Evolutionary conservation across 1,139 yeast genomes (phyloP).

Genomic region (Geotrichum carabidarum): DNA sequence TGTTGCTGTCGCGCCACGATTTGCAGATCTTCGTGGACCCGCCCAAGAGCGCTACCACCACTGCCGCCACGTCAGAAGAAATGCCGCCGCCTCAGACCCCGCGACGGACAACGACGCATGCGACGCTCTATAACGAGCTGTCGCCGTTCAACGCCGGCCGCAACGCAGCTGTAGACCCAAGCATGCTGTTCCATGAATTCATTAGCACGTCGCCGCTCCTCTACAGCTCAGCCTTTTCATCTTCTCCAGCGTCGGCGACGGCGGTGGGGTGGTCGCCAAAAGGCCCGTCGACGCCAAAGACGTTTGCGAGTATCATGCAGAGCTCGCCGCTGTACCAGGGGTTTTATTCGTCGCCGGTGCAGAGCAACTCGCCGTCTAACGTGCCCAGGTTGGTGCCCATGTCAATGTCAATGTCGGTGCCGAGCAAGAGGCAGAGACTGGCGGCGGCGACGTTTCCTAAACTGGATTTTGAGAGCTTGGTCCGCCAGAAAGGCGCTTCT

Average conservation of each 20-base stretch:
- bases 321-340: constrained; percentile 14
- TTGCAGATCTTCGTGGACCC: not conserved
- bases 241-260: not conserved
- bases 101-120: not conserved
- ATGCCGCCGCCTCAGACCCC: not conserved
- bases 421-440: not conserved
- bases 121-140: not conserved
- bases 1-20: not conserved
- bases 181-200: not conserved
- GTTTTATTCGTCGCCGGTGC: constrained; percentile 10
- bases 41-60: not conserved
- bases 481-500: constrained; percentile 4
- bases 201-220: not conserved
- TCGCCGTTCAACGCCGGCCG: not conserved
- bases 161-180: not conserved
- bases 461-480: constrained; percentile 15
- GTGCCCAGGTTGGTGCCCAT: not conserved
- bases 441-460: not conserved
- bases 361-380: not conserved
- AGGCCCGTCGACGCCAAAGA: not conserved
- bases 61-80: not conserved
- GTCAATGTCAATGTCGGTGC: not conserved
- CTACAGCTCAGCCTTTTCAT: not conserved
- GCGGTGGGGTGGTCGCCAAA: not conserved
- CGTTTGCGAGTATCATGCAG: constrained; percentile 11